Evolutionary conservation across 1,284 basidiomycete genomes (phyloP).

Genomic region (Amylostereum chailletii): DNA sequence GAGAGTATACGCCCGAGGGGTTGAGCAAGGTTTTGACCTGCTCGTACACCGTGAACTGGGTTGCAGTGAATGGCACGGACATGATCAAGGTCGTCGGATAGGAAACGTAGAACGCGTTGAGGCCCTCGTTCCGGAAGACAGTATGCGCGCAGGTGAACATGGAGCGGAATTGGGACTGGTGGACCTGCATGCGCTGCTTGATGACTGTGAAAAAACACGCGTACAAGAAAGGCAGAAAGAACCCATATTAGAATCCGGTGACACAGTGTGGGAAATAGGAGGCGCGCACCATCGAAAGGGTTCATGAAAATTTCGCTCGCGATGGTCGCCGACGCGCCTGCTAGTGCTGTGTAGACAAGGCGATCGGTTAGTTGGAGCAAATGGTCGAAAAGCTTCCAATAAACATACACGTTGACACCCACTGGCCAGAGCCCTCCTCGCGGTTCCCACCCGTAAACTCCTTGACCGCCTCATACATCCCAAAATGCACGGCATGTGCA

Average conservation of each 20-base stretch:
- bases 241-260: slow-evolving; percentile 1
- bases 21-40: slow-evolving; percentile 86
- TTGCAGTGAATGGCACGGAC: slow-evolving; percentile 96
- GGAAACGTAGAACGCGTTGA: slow-evolving; percentile 93
- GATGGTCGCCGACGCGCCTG: slow-evolving; percentile 92
- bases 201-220: slow-evolving; percentile 57
- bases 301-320: slow-evolving; percentile 99
- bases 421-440: slow-evolving; percentile 60
- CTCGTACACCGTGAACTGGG: slow-evolving; percentile 97
- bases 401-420: slow-evolving; percentile 69
- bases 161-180: slow-evolving; percentile 83
- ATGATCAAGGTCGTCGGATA: slow-evolving; percentile 98
- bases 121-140: slow-evolving; percentile 82
- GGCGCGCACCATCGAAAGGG: slow-evolving; percentile 87
- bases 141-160: slow-evolving; percentile 76
- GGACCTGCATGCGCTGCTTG: slow-evolving; percentile 99
- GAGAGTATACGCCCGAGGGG: slow-evolving; percentile 82
- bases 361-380: too few relatives aligned
- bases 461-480: slow-evolving; percentile 91
- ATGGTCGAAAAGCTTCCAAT: background rate
- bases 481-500: slow-evolving; percentile 98
- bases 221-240: background rate
- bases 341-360: slow-evolving; percentile 50
- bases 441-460: slow-evolving; percentile 87
- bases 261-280: slow-evolving; percentile 8